phyloP scores from a whole-genome alignment of 441 rosid species.

The Manihot esculenta region DNA sequence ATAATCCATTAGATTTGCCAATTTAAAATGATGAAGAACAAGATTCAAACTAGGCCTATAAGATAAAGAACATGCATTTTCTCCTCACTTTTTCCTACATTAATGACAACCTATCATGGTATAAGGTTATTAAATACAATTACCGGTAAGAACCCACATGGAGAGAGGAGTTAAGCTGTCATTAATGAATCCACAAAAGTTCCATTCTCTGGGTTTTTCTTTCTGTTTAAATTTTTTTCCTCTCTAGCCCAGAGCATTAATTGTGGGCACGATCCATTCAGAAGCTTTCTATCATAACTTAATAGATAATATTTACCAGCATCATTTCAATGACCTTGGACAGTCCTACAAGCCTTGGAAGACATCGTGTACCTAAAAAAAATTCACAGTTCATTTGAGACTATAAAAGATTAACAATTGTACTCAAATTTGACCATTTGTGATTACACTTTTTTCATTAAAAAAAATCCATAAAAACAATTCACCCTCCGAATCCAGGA shows the following conservation, averaged over 20 bases:
- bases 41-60: not conserved
- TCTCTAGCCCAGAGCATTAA: not conserved
- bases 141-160: not conserved
- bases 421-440: slow-evolving; percentile 9
- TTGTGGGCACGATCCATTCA: not conserved
- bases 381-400: slow-evolving; percentile 15
- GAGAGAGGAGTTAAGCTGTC: not conserved
- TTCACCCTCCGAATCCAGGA: slow-evolving; percentile 94
- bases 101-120: not conserved
- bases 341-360: slow-evolving; percentile 90
- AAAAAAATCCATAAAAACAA: slow-evolving; percentile 1
- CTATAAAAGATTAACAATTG: slow-evolving; percentile 12
- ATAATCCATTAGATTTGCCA: not conserved
- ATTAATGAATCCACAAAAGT: not conserved
- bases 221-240: not conserved
- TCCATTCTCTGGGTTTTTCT: not conserved
- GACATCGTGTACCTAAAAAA: slow-evolving; percentile 83
- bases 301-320: slow-evolving; percentile 53
- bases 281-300: not conserved
- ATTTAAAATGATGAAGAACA: not conserved
- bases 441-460: not conserved
- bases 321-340: slow-evolving; percentile 84
- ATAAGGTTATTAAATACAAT: not conserved
- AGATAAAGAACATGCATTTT: not conserved
- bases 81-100: not conserved